Base-by-base conservation (phyloP, 2,329 filamentous ascomycete species). In the Calonectria montana region DNA sequence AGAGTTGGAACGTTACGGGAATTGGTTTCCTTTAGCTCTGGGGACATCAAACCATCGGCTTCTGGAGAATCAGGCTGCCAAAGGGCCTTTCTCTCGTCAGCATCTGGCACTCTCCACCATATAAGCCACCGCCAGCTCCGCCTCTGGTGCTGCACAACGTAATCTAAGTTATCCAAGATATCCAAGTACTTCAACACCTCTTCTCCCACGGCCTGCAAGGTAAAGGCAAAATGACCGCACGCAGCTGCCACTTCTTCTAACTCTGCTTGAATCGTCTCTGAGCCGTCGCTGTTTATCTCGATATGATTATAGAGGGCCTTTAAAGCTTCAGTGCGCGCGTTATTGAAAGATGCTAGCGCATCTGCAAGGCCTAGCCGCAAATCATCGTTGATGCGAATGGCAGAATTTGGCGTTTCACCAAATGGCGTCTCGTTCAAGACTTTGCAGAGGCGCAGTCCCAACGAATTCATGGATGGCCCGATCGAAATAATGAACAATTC, bases 191-290 rank as follows among this genome's bases (percentile, higher is more conserved):
- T 90, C 70, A 94, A 91, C 83, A 98, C 93, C 77, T 98, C 95
- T 80, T 97, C 94, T 0, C 95, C 96, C 78, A 98, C 96, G 71
- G 97, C 94, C 70, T 97, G 91, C 8, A 99, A 86, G 45, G 94
- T 97, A 80, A 97, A 98, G 78, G 94, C 96, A 80, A 98, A 99
- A 82, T 98, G 96, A 0, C 97, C 96, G 79, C 97, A 99, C 41
- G 96, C 97, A 12, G 97, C 96, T 23, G 96, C 95, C 2, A 98
- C 95, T 82, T 99, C 97, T 82, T 99, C 97, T 94, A 10, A 95
- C 94, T 81, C 97, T 91, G 21, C 96, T 87, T 74, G 93, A 91
- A 65, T 94, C 86, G 91, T 57, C 90, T 89, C 10, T 89, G 87
- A 69, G 88, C 90, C 23, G 88, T 72, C 70, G 0, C 66, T 66